Evolutionary conservation across 2,329 filamentous ascomycete species (phyloP), one percentile per base, ranked within the genome.

Genomic region (Truncatella angustata): DNA sequence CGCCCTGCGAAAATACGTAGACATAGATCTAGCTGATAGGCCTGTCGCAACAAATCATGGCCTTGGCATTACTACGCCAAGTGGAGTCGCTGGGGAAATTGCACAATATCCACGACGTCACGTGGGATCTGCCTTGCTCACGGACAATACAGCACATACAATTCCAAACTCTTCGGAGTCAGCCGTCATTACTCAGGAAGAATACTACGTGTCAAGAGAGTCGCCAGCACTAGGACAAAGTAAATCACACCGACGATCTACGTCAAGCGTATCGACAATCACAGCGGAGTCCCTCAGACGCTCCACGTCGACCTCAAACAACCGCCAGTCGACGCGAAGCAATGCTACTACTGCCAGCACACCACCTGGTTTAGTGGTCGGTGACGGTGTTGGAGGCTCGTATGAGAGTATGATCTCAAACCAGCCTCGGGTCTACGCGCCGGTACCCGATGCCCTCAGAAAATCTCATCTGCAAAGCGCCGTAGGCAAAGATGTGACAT

Each of bases 241-340:
- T 16, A 45, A 55, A 23, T 55, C 56, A 24, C 54, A 54, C 45
- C 56, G 53, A 20, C 54, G 57, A 24, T 60, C 59, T 16, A 44
- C 46, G 28, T 35, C 47, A 4, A 42, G 35, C 21, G 32, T 24
- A 12, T 30, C 32, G 9, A 50, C 47, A 14, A 32, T 23, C 14
- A 50, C 47, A n/a, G 21, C 35, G 14, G 36, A 42, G 14, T 50
- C 47, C 4, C 28, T 40, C 24, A 35, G 36, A n/a, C 30, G 21
- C 5, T 50, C 47, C 6, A 48, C 42, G 23, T 49, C 50, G 20
- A 59, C 60, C 9, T 43, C 44, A 28, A 54, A 57, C 3, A 50
- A 52, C 42, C 50, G 44, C 39, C 54, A 51, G 21, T 63, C 60
- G 3, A 57, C 55, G 3, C 50, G 52, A 39, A 60, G 56, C 43